These are phyloP conservation scores for Arthroderma sp. DNA, from an alignment of 2,329 filamentous ascomycete genomes.

Conservation along the genomic window DNA sequence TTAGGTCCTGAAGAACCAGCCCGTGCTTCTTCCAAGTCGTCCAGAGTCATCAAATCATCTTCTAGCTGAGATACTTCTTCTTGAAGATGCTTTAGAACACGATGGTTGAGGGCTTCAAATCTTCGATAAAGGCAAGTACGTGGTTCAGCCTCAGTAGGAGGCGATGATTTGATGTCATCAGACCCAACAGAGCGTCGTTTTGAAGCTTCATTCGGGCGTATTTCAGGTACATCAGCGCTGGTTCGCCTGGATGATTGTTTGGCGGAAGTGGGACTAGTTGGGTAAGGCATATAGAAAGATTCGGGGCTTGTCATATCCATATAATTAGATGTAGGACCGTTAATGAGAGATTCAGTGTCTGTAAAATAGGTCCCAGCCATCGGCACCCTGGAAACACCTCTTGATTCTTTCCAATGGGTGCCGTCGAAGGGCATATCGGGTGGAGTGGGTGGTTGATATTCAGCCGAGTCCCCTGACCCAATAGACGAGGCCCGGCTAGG, in stretches of 20 bases:
- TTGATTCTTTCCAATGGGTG: constrained; percentile 13
- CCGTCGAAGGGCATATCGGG: constrained; percentile 17
- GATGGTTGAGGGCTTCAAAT: constrained; percentile 71
- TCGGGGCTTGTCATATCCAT: constrained; percentile 23
- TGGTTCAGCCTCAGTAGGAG: not conserved
- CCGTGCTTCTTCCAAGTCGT: constrained; percentile 41
- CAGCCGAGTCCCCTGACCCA: constrained; percentile 16
- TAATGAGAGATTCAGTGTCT: constrained; percentile 10
- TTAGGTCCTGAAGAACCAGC: constrained; percentile 13
- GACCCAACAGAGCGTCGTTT: not conserved
- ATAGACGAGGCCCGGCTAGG: constrained; percentile 22
- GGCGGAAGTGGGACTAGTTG: constrained; percentile 32
- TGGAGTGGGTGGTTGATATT: constrained; percentile 18
- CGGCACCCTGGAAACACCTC: constrained; percentile 3
- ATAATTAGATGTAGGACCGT: constrained; percentile 14
- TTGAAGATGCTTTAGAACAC: constrained; percentile 68
- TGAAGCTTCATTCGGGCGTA: not conserved
- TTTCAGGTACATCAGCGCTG: not conserved
- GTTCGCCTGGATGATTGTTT: not conserved
- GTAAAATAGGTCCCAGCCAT: constrained; percentile 13
- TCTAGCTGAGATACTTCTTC: constrained; percentile 74
- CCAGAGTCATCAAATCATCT: constrained; percentile 58
- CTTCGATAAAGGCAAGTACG: constrained; percentile 59
- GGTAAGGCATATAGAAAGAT: constrained; percentile 20
- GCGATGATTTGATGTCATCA: not conserved